These are phyloP conservation scores for Mercurialis annua DNA, from an alignment of 345 rosid species.

Conservation along the genomic window DNA sequence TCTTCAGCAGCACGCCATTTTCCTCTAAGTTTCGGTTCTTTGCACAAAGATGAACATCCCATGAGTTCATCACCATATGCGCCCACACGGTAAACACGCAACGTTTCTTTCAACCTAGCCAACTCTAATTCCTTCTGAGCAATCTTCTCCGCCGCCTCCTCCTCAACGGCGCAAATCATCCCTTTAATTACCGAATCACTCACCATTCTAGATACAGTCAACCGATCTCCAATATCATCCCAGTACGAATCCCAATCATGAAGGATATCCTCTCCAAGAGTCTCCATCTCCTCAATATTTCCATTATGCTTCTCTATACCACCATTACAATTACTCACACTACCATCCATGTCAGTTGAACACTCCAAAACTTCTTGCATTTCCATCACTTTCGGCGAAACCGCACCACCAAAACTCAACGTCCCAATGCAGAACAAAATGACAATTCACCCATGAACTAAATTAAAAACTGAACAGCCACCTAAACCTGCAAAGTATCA, in stretches of 20 bases:
- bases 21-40: slow-evolving; percentile 12
- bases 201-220: slow-evolving; percentile 73
- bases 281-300: slow-evolving; percentile 43
- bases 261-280: slow-evolving; percentile 39
- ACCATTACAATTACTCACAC: slow-evolving; percentile 11
- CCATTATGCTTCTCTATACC: slow-evolving; percentile 9
- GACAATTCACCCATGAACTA: not conserved
- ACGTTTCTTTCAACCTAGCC: slow-evolving; percentile 41
- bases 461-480: not conserved
- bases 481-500: slow-evolving; percentile 6
- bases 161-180: slow-evolving; percentile 43
- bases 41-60: slow-evolving; percentile 4
- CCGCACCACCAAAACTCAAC: slow-evolving; percentile 15
- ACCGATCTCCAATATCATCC: slow-evolving; percentile 52
- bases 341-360: slow-evolving; percentile 28
- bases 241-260: slow-evolving; percentile 58
- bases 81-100: slow-evolving; percentile 29
- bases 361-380: slow-evolving; percentile 21
- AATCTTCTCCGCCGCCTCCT: slow-evolving; percentile 63
- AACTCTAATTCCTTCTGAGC: slow-evolving; percentile 62
- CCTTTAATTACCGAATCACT: slow-evolving; percentile 74
- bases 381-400: slow-evolving; percentile 32
- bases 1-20: slow-evolving; percentile 27
- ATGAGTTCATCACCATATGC: slow-evolving; percentile 29
- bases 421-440: not conserved